Base-by-base conservation (phyloP, 2,329 filamentous ascomycete genomes). In the Alternaria arbusti region DNA sequence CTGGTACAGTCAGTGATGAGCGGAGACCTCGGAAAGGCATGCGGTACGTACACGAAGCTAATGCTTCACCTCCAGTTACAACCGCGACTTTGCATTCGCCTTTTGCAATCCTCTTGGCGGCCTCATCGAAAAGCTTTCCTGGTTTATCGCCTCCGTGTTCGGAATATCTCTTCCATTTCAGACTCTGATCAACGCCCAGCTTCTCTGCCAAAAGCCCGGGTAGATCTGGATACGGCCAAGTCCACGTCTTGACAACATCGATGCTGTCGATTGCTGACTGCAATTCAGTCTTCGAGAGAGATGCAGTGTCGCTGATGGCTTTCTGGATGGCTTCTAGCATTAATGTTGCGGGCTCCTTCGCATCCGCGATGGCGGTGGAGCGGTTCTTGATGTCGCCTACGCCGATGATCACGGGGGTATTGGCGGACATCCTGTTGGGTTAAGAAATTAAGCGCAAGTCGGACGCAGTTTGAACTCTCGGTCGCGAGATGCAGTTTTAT, bases 91-190 rank as follows among this genome's bases (percentile, higher is more conserved):
- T 87, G 10, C 77, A 84, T 57, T 88, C 79, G 1, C 87, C 84
- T 22, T 73, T 77, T 0, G 87, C 81, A 13, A 91, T 84, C 26
- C 87, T 81, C 17, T 85, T 80, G 1, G 88, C 88, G 0, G 88
- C 88, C 57, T 89, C 86, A 64, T 91, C 89, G n/a, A 90, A 83
- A 10, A 90, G 73, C 62, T 85, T 84, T 0, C 84, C 88, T 0
- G 89, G 89, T 30, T 88, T 85, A 67, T 91, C 87, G 0, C 89
- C 89, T 0, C 88, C 89, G 79, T 91, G 88, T 3, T 85, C 84
- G 23, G 84, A 87, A 62, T 86, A 84, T 25, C 80, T 76, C 51
- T 80, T 83, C 68, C 87, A 84, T 1, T 78, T 79, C 0, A 85
- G 80, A 11, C 36, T 45, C 13, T 85, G 76, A 3, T 82, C 74